Percentiles rank a stretch among this genome's conserved stretches.
Evolutionary conservation across 2,329 filamentous ascomycete genomes (phyloP).

Genomic region (Dothiorella sarmentorum): DNA sequence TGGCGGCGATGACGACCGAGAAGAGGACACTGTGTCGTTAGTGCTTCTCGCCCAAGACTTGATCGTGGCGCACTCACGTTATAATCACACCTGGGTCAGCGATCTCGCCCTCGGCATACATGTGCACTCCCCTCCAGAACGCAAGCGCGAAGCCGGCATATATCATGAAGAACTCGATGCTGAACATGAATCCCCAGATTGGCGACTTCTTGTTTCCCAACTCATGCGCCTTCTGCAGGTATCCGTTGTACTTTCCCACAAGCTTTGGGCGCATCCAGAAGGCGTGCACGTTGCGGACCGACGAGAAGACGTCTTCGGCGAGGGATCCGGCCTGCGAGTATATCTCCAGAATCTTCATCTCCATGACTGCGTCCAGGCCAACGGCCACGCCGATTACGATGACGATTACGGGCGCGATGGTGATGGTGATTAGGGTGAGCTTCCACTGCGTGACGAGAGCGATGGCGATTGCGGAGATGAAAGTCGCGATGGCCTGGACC

Average conservation of each 20-base stretch:
- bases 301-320: constrained; percentile 51
- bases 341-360: constrained; percentile 37
- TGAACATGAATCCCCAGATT: constrained; percentile 43
- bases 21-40: constrained; percentile 30
- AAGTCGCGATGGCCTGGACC: constrained; percentile 62
- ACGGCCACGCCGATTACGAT: constrained; percentile 32
- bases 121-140: constrained; percentile 37
- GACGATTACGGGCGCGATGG: constrained; percentile 21
- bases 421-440: constrained; percentile 6
- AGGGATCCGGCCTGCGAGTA: constrained; percentile 45
- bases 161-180: constrained; percentile 42
- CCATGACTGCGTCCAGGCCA: constrained; percentile 35
- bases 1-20: constrained; percentile 31
- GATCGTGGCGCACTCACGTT: constrained; percentile 23
- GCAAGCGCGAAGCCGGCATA: constrained; percentile 38
- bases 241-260: constrained; percentile 42
- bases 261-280: constrained; percentile 44
- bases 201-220: constrained; percentile 45
- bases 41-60: constrained; percentile 3
- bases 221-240: constrained; percentile 42
- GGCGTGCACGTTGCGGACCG: constrained; percentile 49
- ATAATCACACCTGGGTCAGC: constrained; percentile 33
- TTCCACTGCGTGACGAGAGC: constrained; percentile 10
- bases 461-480: constrained; percentile 70
- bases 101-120: constrained; percentile 34